Evolutionary conservation across 176 grass and related monocot species (phyloP).

Genomic region (Phoenix dactylifera): DNA sequence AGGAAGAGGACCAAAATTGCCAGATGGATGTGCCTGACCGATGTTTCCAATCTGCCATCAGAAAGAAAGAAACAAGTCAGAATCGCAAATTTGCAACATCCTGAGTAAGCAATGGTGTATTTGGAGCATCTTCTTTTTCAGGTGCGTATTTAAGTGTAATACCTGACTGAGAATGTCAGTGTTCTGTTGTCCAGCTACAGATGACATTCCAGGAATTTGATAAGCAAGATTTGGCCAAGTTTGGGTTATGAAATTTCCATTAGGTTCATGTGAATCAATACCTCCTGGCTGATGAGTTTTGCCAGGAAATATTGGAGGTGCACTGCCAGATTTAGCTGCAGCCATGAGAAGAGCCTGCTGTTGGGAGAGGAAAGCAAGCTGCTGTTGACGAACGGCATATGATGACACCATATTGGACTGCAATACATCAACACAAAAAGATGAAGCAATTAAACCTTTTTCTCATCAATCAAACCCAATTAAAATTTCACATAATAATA

Average conservation of each 20-base stretch:
- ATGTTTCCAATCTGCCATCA: slow-evolving; percentile 2
- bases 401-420: slow-evolving; percentile 35
- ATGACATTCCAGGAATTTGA: slow-evolving; percentile 22
- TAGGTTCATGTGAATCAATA: slow-evolving; percentile 10
- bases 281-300: slow-evolving; percentile 7
- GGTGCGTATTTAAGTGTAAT: neutral
- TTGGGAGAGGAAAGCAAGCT: slow-evolving; percentile 23
- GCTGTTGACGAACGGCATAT: slow-evolving; percentile 37
- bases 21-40: neutral
- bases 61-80: neutral
- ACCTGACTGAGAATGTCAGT: slow-evolving; percentile 3
- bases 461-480: too few species aligned
- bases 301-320: neutral
- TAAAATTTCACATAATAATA: too few species aligned
- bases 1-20: slow-evolving; percentile 17
- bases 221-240: slow-evolving; percentile 20
- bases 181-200: neutral
- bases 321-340: slow-evolving; percentile 10
- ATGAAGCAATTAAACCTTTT: slow-evolving; percentile 2
- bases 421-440: slow-evolving; percentile 9
- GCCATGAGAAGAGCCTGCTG: slow-evolving; percentile 30
- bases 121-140: too few species aligned
- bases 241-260: slow-evolving; percentile 10
- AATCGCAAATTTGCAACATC: too few species aligned
- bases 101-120: too few species aligned